These are phyloP conservation scores for Yamadazyma phyllophila DNA, from an alignment of 805 yeast genomes.

Conservation along the genomic window DNA sequence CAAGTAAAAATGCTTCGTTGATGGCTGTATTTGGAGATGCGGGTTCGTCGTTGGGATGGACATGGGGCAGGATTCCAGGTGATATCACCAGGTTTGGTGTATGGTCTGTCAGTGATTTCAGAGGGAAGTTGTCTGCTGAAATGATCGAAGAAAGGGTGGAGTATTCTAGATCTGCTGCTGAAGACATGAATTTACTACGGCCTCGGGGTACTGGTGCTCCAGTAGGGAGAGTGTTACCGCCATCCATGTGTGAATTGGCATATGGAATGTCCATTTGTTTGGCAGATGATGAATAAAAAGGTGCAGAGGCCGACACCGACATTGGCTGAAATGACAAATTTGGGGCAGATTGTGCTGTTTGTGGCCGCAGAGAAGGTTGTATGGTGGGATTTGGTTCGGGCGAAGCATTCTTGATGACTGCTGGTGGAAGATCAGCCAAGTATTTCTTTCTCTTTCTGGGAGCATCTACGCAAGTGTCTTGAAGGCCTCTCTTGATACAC, in stretches of 20 bases:
- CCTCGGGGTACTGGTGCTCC: not conserved
- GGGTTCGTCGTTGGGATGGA: conserved; percentile 16
- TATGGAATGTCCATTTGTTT: not conserved
- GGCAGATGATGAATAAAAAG: not conserved
- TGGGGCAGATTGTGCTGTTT: no score
- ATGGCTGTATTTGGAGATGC: conserved; percentile 17
- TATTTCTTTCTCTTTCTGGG: conserved; percentile 86
- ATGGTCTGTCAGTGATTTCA: conserved; percentile 11
- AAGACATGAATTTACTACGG: conserved; percentile 50
- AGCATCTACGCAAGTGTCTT: conserved; percentile 78
- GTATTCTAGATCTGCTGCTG: conserved; percentile 74
- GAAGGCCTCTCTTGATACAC: conserved; percentile 69
- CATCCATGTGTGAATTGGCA: not conserved
- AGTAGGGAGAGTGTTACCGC: no score
- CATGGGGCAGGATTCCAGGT: conserved; percentile 37
- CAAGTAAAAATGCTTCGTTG: conserved; percentile 14
- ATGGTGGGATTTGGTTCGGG: not conserved
- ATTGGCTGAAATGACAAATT: no score
- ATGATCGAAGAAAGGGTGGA: conserved; percentile 65
- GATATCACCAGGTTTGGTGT: conserved; percentile 37
- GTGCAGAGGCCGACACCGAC: not conserved
- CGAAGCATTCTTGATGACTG: not conserved
- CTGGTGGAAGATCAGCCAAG: conserved; percentile 54
- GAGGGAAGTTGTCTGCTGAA: conserved; percentile 39
- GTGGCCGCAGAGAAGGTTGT: no score